Evolutionary conservation across 1,139 yeast genomes (phyloP).

Genomic region (Arxiozyma slooffiae): DNA sequence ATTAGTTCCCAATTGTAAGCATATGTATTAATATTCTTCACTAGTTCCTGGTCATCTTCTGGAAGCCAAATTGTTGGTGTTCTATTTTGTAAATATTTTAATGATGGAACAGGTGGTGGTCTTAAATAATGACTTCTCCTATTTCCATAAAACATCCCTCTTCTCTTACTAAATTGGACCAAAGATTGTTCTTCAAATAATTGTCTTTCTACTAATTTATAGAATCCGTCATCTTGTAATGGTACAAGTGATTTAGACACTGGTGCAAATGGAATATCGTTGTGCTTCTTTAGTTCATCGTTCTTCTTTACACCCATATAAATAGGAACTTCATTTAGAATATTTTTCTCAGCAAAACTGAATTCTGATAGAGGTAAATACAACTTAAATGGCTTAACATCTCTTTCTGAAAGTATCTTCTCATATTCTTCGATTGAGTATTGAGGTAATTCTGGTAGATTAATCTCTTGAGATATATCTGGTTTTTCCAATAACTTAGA

Average conservation of each 20-base stretch:
- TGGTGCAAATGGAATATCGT: conserved; percentile 34
- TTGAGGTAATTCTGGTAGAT: conserved; percentile 26
- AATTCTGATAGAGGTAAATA: conserved; percentile 44
- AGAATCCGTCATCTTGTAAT: conserved; percentile 54
- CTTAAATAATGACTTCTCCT: conserved; percentile 51
- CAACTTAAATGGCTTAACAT: conserved; percentile 44
- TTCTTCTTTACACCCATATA: conserved; percentile 37
- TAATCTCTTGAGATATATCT: conserved; percentile 30
- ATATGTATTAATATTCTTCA: conserved; percentile 75
- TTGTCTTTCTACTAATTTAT: conserved; percentile 49
- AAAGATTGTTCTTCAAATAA: conserved; percentile 34
- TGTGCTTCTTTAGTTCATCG: conserved; percentile 27
- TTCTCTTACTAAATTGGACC: conserved; percentile 28
- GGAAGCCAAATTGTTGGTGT: conserved; percentile 96
- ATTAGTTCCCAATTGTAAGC: conserved; percentile 91
- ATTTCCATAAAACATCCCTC: conserved; percentile 35
- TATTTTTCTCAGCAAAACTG: conserved; percentile 44
- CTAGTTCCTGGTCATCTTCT: conserved; percentile 74
- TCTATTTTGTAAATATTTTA: conserved; percentile 66
- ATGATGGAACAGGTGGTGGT: conserved; percentile 84
- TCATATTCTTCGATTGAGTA: conserved; percentile 26
- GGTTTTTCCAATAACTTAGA: conserved; percentile 29
- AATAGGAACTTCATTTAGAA: conserved; percentile 46
- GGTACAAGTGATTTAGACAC: conserved; percentile 58
- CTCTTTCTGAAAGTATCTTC: background rate